A percentile compares a stretch with the other conserved stretches of the same genome.
Evolutionary conservation across 495 filamentous ascomycete species (phyloP).

Genomic region (Mycothermus thermophilus): DNA sequence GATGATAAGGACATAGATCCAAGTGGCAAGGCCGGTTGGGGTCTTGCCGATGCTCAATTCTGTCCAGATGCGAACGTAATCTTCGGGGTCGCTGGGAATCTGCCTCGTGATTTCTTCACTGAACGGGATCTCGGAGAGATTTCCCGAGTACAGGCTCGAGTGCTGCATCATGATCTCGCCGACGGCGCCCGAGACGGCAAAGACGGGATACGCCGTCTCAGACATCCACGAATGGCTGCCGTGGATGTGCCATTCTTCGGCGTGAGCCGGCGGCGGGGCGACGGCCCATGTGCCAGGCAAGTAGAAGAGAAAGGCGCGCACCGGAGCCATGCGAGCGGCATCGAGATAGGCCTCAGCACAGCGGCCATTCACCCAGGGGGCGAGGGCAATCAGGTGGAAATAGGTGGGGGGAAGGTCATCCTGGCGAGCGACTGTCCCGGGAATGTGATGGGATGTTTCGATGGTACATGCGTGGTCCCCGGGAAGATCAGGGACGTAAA

Average conservation of each 20-base stretch:
- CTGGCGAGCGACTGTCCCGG: constrained; percentile 58
- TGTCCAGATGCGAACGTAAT: constrained; percentile 38
- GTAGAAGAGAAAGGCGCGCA: constrained; percentile 65
- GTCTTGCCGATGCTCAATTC: constrained; percentile 27
- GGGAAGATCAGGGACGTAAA: constrained; percentile 66
- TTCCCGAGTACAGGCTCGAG: constrained; percentile 61
- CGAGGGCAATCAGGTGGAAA: constrained; percentile 56
- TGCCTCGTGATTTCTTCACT: constrained; percentile 43
- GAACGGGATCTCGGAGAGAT: constrained; percentile 43
- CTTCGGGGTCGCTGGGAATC: constrained; percentile 51
- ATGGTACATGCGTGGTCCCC: constrained; percentile 44
- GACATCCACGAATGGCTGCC: constrained; percentile 51
- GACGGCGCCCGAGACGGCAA: constrained; percentile 55
- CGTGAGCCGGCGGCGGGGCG: constrained; percentile 45
- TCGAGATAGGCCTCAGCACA: constrained; percentile 59
- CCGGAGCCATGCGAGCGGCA: constrained; percentile 41
- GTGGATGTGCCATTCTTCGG: constrained; percentile 50
- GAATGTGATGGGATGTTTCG: constrained; percentile 43
- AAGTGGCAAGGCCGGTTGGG: constrained; percentile 43
- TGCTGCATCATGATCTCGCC: constrained; percentile 58
- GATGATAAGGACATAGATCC: constrained; percentile 73
- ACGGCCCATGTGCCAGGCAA: constrained; percentile 41
- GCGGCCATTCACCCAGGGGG: constrained; percentile 64
- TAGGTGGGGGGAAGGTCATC: constrained; percentile 55
- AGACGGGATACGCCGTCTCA: constrained; percentile 59